These are phyloP conservation scores for Strombidium stylifer DNA, from an alignment of 73 alveolate genomes.

Conservation along the genomic window DNA sequence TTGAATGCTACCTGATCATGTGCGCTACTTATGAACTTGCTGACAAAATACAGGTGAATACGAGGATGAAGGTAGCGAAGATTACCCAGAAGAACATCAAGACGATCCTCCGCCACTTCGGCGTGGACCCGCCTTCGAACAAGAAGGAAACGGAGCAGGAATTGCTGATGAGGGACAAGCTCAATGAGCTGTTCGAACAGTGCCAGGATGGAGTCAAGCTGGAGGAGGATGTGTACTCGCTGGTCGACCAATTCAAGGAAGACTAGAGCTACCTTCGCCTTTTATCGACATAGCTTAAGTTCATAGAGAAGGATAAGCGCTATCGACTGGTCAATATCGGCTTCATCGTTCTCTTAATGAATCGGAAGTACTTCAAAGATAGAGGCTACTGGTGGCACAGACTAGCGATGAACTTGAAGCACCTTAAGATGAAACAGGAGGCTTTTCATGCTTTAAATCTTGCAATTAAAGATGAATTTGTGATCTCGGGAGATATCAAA, in stretches of 20 bases:
- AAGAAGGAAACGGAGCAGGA: slow-evolving; percentile 14
- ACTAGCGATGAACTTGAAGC: slow-evolving; percentile 50
- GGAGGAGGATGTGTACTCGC: slow-evolving; percentile 31
- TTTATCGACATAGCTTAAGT: slow-evolving; percentile 3
- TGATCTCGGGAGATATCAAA: slow-evolving; percentile 19
- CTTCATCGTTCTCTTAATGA: slow-evolving; percentile 11
- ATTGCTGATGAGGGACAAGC: too few relatives aligned
- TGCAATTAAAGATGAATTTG: slow-evolving; percentile 49
- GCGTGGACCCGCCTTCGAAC: not conserved
- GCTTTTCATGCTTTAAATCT: slow-evolving; percentile 35
- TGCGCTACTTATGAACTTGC: slow-evolving; percentile 8
- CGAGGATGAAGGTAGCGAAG: slow-evolving; percentile 19
- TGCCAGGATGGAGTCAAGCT: slow-evolving; percentile 7
- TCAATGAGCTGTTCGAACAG: slow-evolving; percentile 1
- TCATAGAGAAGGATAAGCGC: slow-evolving; percentile 37
- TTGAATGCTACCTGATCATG: slow-evolving; percentile 8
- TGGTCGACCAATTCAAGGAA: slow-evolving; percentile 23
- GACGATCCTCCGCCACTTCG: not conserved
- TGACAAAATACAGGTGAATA: not conserved
- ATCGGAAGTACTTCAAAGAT: slow-evolving; percentile 16
- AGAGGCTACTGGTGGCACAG: slow-evolving; percentile 72
- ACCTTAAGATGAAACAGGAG: slow-evolving; percentile 35
- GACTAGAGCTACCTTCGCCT: slow-evolving; percentile 15
- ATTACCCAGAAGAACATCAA: slow-evolving; percentile 15
- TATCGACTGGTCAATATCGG: slow-evolving; percentile 16